Conservation (phyloP, 331 rosid species). For the Malus hybrid region DNA sequence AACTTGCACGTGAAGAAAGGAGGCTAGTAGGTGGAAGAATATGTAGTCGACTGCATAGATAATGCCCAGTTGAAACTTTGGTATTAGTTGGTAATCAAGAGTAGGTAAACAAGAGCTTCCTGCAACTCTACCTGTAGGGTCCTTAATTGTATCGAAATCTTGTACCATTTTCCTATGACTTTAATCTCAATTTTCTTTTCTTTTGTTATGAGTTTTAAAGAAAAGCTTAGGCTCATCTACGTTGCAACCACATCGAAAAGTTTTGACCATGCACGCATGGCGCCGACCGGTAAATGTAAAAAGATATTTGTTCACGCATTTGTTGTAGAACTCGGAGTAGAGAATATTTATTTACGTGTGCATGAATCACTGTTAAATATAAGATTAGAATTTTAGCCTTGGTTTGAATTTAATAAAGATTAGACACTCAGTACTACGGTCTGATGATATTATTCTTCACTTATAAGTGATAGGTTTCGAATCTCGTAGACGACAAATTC, state of each 20-base stretch:
- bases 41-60: constrained; percentile 33
- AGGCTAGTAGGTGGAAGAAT: constrained; percentile 4
- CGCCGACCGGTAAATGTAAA: too few relatives aligned
- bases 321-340: too few relatives aligned
- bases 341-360: too few relatives aligned
- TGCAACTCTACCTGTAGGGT: not conserved
- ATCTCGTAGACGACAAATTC: too few relatives aligned
- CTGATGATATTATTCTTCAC: too few relatives aligned
- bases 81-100: constrained; percentile 6
- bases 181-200: not conserved
- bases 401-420: not conserved
- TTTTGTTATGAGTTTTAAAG: not conserved
- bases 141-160: not conserved
- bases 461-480: too few relatives aligned
- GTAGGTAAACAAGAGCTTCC: constrained; percentile 22
- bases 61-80: constrained; percentile 27
- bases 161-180: not conserved
- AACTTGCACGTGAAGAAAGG: constrained; percentile 36
- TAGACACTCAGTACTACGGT: too few relatives aligned
- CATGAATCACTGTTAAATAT: too few relatives aligned
- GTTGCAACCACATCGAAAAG: not conserved
- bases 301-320: too few relatives aligned
- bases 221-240: not conserved
- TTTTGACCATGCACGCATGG: not conserved
- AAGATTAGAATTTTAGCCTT: not conserved